Evolutionary conservation across 495 filamentous ascomycete species (phyloP).

Genomic region (Acidiella bohemica): DNA sequence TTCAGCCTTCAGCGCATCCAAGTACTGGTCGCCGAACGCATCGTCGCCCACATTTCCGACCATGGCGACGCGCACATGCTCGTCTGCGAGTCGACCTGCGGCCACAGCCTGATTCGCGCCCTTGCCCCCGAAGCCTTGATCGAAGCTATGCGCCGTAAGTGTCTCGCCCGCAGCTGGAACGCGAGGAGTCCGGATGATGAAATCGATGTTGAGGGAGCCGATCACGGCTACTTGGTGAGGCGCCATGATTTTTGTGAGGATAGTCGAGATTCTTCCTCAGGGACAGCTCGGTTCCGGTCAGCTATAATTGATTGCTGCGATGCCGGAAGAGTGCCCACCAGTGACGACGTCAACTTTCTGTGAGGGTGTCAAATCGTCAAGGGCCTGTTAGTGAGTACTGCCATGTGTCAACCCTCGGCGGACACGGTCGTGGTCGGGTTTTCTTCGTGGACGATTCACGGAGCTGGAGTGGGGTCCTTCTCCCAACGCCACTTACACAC

Average conservation of each 20-base stretch:
- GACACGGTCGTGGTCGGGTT: too few relatives aligned
- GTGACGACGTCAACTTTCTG: too few relatives aligned
- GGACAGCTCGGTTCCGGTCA: too few relatives aligned
- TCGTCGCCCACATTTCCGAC: slow-evolving; percentile 70
- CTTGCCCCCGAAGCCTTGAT: slow-evolving; percentile 76
- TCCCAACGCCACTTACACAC: too few relatives aligned
- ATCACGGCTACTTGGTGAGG: slow-evolving; percentile 48
- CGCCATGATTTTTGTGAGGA: slow-evolving; percentile 1
- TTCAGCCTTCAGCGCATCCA: slow-evolving; percentile 30
- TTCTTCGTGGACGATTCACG: too few relatives aligned
- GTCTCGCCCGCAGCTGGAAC: slow-evolving; percentile 78
- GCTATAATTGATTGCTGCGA: too few relatives aligned
- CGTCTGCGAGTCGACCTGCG: slow-evolving; percentile 48
- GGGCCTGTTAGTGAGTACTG: too few relatives aligned
- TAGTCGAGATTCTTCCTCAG: too few relatives aligned
- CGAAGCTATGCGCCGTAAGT: slow-evolving; percentile 63
- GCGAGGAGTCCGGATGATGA: slow-evolving; percentile 73
- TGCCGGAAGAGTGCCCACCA: too few relatives aligned
- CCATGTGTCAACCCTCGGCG: too few relatives aligned
- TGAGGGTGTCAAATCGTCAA: too few relatives aligned
- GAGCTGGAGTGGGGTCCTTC: too few relatives aligned
- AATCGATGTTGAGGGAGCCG: slow-evolving; percentile 87
- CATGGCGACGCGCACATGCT: slow-evolving; percentile 55
- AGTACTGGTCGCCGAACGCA: slow-evolving; percentile 42
- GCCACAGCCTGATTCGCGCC: slow-evolving; percentile 94